Conservation (phyloP, 2,329 filamentous ascomycete genomes). For the Dactylonectria macrodidyma region DNA sequence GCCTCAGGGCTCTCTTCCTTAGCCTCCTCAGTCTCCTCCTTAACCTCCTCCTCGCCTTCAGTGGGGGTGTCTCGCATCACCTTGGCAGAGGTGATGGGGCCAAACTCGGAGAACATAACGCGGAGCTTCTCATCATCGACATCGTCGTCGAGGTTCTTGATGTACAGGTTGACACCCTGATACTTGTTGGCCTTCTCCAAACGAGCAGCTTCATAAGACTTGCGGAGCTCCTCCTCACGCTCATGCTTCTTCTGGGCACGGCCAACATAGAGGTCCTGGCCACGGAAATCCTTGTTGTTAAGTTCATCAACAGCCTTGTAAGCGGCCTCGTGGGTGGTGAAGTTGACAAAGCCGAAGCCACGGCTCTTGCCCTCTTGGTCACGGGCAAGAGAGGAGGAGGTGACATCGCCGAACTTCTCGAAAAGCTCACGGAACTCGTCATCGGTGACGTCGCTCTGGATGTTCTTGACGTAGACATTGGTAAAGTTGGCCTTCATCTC, state of each 20-base stretch:
- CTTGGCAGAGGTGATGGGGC: conserved; percentile 98
- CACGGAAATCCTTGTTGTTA: conserved; percentile 92
- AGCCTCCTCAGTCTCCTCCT: conserved; percentile 69
- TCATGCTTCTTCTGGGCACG: conserved; percentile 99
- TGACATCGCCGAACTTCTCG: conserved; percentile 93
- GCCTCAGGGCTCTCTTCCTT: conserved; percentile 63
- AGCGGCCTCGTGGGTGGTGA: conserved; percentile 90
- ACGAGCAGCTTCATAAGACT: conserved; percentile 97
- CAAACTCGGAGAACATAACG: conserved; percentile 91
- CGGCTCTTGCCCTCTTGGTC: conserved; percentile 93
- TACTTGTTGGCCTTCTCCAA: conserved; percentile 99
- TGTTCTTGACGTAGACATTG: conserved; percentile 99
- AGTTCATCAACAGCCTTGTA: conserved; percentile 90
- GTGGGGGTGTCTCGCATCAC: conserved; percentile 91
- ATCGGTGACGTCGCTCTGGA: conserved; percentile 86
- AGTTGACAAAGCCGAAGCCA: conserved; percentile 97
- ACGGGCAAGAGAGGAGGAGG: conserved; percentile 93
- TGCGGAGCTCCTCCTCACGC: conserved; percentile 98
- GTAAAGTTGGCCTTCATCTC: conserved; percentile 99
- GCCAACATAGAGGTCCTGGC: conserved; percentile 97
- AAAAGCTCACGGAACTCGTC: conserved; percentile 96
- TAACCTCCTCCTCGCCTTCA: conserved; percentile 70
- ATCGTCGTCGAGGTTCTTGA: conserved; percentile 98
- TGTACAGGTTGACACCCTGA: conserved; percentile 99
- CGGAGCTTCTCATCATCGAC: conserved; percentile 98